phyloP scores from a whole-genome alignment of 495 filamentous ascomycete genomes.

The Trichoderma asperelloides region DNA sequence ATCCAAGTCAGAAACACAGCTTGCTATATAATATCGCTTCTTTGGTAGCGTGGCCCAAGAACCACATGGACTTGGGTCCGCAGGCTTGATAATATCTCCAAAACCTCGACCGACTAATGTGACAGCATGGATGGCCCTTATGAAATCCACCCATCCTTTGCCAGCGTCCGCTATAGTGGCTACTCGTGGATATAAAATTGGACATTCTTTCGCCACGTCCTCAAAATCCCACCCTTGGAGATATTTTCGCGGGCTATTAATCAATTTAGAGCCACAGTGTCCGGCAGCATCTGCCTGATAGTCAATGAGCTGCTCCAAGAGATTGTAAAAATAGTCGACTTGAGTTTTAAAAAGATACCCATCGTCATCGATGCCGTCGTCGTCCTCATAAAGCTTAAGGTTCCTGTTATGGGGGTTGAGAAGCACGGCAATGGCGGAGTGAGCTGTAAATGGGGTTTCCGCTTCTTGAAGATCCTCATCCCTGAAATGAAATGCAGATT shows the following conservation, averaged over 20 bases:
- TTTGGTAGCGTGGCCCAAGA: background rate
- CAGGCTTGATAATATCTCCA: conserved; percentile 20
- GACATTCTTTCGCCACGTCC: background rate
- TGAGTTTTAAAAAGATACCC: background rate
- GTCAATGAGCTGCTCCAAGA: background rate
- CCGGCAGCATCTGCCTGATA: background rate
- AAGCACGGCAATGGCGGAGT: background rate
- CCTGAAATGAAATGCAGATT: background rate
- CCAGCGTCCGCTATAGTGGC: conserved; percentile 18
- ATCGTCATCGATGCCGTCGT: background rate
- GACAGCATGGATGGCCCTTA: conserved; percentile 18
- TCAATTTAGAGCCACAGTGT: background rate
- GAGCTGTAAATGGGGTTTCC: background rate
- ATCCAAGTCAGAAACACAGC: background rate
- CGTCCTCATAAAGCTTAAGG: background rate
- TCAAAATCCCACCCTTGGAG: background rate
- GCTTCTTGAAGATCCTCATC: background rate
- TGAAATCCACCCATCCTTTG: conserved; percentile 27
- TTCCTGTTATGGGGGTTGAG: background rate
- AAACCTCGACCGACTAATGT: conserved; percentile 27
- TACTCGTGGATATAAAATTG: conserved; percentile 16
- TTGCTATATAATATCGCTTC: background rate
- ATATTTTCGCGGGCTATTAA: background rate
- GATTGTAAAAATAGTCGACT: background rate
- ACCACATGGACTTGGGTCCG: background rate